phyloP scores from a whole-genome alignment of 2,329 filamentous ascomycete genomes.

The Botrytis byssoidea region DNA sequence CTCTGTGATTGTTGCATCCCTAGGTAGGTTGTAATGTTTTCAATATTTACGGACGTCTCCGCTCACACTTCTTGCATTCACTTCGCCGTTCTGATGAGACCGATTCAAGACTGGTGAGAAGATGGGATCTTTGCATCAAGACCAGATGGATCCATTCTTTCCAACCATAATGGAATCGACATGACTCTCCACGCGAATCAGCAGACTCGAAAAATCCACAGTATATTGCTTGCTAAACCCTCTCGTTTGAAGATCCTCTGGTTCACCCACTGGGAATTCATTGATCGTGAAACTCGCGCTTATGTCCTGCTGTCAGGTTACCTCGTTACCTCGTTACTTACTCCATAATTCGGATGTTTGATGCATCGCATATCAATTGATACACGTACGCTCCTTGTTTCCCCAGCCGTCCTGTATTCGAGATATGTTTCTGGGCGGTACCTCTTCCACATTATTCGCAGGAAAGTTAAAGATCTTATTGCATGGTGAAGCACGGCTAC shows the following conservation, averaged over 20 bases:
- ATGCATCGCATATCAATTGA: constrained; percentile 2
- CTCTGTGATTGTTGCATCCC: neutral
- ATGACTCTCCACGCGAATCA: constrained; percentile 9
- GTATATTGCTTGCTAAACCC: neutral
- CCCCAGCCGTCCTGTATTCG: neutral
- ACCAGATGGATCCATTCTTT: neutral
- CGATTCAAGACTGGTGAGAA: neutral
- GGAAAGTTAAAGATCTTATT: neutral
- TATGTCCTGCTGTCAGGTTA: neutral
- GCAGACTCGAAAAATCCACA: constrained; percentile 1
- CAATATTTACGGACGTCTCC: neutral
- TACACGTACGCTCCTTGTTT: neutral
- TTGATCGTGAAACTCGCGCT: constrained; percentile 21
- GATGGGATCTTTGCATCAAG: neutral
- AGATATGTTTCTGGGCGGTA: neutral
- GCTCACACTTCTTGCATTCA: neutral
- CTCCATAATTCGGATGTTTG: constrained; percentile 3
- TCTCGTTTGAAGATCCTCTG: constrained; percentile 1
- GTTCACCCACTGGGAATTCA: neutral
- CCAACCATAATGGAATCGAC: neutral
- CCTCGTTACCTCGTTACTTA: neutral
- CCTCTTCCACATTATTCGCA: neutral
- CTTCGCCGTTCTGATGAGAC: neutral
- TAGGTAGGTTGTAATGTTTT: neutral
- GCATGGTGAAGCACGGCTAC: neutral